These are phyloP conservation scores for Ophiosphaerella korrae DNA, from an alignment of 2,329 filamentous ascomycete genomes.

Conservation along the genomic window DNA sequence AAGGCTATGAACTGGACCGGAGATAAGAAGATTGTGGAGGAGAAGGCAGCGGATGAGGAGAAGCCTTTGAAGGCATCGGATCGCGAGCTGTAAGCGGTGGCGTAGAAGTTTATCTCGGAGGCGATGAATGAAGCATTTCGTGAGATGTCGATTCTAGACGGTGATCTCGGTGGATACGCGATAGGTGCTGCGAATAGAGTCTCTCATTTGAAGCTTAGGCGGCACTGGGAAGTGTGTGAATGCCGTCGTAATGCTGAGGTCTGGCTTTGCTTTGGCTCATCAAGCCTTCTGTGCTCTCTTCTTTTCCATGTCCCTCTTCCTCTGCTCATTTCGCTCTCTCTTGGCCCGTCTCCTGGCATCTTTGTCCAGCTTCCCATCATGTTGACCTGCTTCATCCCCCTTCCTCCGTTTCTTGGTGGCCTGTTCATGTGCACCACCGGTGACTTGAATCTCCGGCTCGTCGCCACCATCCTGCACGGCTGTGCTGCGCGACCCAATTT, in stretches of 20 bases:
- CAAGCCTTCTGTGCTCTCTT: constrained; percentile 31
- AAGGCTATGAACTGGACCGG: constrained; percentile 89
- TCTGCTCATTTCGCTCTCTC: constrained; percentile 57
- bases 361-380: constrained; percentile 49
- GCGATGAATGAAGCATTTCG: background rate
- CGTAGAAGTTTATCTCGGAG: constrained; percentile 1
- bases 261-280: background rate
- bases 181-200: too few species aligned
- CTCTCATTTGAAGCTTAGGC: too few species aligned
- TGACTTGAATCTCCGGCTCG: constrained; percentile 32
- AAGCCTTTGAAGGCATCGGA: constrained; percentile 73
- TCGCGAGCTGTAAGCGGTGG: constrained; percentile 67
- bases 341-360: constrained; percentile 61
- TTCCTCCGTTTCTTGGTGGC: constrained; percentile 38
- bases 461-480: constrained; percentile 36
- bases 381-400: background rate
- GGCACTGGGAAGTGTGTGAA: too few species aligned
- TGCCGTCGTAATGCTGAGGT: too few species aligned
- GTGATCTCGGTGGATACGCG: constrained; percentile 1
- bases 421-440: constrained; percentile 27
- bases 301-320: constrained; percentile 46
- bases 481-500: constrained; percentile 45
- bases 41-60: constrained; percentile 59
- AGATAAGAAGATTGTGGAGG: constrained; percentile 58
- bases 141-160: background rate